These are phyloP conservation scores for Pythium volutum DNA, from an alignment of 352 stramenopile species.

Conservation along the genomic window DNA sequence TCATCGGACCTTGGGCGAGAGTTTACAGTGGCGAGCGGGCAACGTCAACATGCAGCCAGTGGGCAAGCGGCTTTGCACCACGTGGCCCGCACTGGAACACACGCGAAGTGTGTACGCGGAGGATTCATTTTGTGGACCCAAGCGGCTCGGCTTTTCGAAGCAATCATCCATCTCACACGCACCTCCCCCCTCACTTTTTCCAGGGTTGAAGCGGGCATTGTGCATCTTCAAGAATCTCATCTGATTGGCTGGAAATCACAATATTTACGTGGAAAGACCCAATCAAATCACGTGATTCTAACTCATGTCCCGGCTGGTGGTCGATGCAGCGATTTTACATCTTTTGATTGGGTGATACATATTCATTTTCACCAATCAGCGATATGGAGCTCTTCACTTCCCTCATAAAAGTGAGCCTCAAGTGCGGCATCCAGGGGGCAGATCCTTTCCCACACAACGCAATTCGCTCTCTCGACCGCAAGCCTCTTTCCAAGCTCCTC, in stretches of 20 bases:
- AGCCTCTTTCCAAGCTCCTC: not conserved
- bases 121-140: no score
- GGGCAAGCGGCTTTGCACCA: no score
- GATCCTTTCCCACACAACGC: conserved; percentile 1
- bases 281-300: conserved; percentile 9
- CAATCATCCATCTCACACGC: no score
- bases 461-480: conserved; percentile 3
- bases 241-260: conserved; percentile 7
- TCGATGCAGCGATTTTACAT: conserved; percentile 12
- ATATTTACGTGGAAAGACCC: conserved; percentile 6
- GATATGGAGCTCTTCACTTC: not conserved
- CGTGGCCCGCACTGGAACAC: no score
- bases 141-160: no score
- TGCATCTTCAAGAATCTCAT: not conserved
- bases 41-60: no score
- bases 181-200: no score
- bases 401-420: not conserved
- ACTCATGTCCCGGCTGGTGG: conserved; percentile 13
- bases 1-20: no score
- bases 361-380: conserved; percentile 5
- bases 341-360: conserved; percentile 2
- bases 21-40: no score
- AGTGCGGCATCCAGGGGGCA: not conserved
- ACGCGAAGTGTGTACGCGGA: no score
- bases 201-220: no score